These are phyloP conservation scores for Globisporangium nodosum DNA, from an alignment of 352 stramenopile genomes.

Conservation along the genomic window DNA sequence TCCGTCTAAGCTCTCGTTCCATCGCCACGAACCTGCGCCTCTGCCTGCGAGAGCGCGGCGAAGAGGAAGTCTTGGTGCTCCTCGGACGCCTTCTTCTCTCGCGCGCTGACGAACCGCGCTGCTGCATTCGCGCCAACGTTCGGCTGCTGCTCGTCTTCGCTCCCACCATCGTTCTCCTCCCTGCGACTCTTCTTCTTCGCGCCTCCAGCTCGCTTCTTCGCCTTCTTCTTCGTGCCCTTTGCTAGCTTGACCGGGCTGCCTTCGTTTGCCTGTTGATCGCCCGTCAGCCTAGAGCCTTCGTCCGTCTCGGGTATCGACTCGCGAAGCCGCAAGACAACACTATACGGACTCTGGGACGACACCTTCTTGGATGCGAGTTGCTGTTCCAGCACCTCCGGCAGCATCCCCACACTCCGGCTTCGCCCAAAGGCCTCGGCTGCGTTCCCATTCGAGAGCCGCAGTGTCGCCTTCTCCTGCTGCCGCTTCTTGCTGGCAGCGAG, in stretches of 20 bases:
- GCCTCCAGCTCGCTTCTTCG: conserved; percentile 11
- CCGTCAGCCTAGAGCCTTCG: not conserved
- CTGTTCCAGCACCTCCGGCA: conserved; percentile 39
- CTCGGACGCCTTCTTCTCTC: conserved; percentile 45
- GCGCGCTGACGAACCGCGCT: conserved; percentile 37
- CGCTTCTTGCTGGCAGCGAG: conserved; percentile 28
- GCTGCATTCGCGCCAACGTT: conserved; percentile 4
- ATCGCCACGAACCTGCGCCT: conserved; percentile 34
- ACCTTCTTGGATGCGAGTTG: conserved; percentile 20
- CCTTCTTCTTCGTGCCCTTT: conserved; percentile 21
- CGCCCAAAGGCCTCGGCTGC: conserved; percentile 19
- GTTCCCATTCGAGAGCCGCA: conserved; percentile 10
- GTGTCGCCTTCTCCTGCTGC: conserved; percentile 37
- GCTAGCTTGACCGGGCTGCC: not conserved
- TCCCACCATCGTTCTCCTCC: not conserved
- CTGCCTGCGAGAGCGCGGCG: conserved; percentile 47
- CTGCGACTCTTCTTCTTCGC: conserved; percentile 4
- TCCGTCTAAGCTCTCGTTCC: not conserved
- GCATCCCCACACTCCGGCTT: conserved; percentile 31
- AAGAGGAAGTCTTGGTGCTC: conserved; percentile 59
- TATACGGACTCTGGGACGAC: conserved; percentile 46
- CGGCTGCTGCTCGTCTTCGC: not conserved
- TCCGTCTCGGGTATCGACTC: conserved; percentile 4
- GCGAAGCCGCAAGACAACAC: conserved; percentile 37
- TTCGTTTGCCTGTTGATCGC: not conserved